Percentiles rank a stretch among this genome's conserved stretches.
These are phyloP conservation scores for Lobulomyces angularis DNA, from an alignment of 192 early-diverging fungal genomes.

Conservation along the genomic window DNA sequence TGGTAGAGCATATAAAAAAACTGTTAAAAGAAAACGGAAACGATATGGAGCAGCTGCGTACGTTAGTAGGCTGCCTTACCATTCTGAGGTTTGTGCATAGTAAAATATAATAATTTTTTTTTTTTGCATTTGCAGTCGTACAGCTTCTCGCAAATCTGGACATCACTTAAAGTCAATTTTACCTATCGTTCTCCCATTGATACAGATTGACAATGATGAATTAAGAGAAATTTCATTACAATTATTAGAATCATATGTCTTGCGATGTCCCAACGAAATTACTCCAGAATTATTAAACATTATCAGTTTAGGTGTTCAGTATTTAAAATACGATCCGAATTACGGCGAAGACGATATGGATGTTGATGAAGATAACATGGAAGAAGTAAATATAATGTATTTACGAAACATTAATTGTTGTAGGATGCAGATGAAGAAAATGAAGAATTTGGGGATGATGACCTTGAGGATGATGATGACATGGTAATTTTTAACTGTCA, in stretches of 20 bases:
- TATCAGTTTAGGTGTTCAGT: constrained; percentile 44
- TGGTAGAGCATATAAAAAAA: constrained; percentile 41
- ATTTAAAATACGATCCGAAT: constrained; percentile 77
- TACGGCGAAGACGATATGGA: constrained; percentile 64
- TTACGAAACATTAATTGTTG: constrained; percentile 45
- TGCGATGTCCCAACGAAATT: constrained; percentile 68
- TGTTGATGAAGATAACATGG: constrained; percentile 39
- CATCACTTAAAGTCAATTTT: constrained; percentile 48
- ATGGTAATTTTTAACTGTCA: too few relatives aligned
- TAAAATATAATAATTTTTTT: background rate
- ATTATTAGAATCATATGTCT: constrained; percentile 56
- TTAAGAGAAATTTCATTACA: constrained; percentile 71
- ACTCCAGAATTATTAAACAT: constrained; percentile 46
- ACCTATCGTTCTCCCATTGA: constrained; percentile 47
- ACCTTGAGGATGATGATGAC: constrained; percentile 83
- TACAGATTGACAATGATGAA: constrained; percentile 60
- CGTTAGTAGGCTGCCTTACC: constrained; percentile 59
- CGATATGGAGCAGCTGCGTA: constrained; percentile 56
- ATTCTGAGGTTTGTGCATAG: constrained; percentile 43
- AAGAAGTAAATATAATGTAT: constrained; percentile 25
- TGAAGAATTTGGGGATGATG: constrained; percentile 43
- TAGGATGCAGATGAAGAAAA: constrained; percentile 52
- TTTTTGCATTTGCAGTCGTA: constrained; percentile 41
- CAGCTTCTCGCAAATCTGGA: constrained; percentile 52
- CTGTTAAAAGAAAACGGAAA: constrained; percentile 37